phyloP scores from a whole-genome alignment of 2,329 filamentous ascomycete genomes.

The Penicillium expansum region DNA sequence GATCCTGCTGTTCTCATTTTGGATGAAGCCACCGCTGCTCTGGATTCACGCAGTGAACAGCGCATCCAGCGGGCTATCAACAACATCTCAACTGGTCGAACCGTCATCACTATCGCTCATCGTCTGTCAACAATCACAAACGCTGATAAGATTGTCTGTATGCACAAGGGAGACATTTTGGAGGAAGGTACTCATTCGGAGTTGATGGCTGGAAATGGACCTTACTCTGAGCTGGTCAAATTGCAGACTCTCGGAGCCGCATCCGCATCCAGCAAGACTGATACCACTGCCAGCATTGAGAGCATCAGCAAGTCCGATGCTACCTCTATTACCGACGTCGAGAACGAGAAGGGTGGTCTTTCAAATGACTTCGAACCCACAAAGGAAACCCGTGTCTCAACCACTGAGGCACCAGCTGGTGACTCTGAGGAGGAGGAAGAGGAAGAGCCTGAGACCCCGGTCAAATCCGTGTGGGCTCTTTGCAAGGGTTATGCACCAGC shows the following conservation, averaged over 20 bases:
- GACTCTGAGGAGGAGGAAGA: constrained; percentile 25
- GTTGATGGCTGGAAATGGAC: constrained; percentile 48
- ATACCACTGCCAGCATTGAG: constrained; percentile 49
- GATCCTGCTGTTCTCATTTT: constrained; percentile 70
- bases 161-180: constrained; percentile 52
- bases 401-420: constrained; percentile 16
- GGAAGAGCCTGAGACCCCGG: constrained; percentile 26
- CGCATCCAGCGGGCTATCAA: constrained; percentile 55
- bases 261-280: constrained; percentile 47
- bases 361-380: constrained; percentile 7
- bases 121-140: constrained; percentile 55
- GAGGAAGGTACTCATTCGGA: constrained; percentile 54
- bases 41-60: constrained; percentile 54
- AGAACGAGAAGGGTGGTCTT: constrained; percentile 19
- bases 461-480: constrained; percentile 30
- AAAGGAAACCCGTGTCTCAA: constrained; percentile 15
- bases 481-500: constrained; percentile 29
- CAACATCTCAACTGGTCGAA: constrained; percentile 58
- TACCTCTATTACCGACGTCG: constrained; percentile 25
- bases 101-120: constrained; percentile 69
- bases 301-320: constrained; percentile 29
- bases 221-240: constrained; percentile 26
- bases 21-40: constrained; percentile 72
- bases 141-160: constrained; percentile 56
- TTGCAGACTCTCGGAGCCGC: constrained; percentile 51